Percentiles rank a stretch among this genome's conserved stretches.
Evolutionary conservation across 768 basidiomycete genomes (phyloP).

Genomic region (Amyloporia xantha): DNA sequence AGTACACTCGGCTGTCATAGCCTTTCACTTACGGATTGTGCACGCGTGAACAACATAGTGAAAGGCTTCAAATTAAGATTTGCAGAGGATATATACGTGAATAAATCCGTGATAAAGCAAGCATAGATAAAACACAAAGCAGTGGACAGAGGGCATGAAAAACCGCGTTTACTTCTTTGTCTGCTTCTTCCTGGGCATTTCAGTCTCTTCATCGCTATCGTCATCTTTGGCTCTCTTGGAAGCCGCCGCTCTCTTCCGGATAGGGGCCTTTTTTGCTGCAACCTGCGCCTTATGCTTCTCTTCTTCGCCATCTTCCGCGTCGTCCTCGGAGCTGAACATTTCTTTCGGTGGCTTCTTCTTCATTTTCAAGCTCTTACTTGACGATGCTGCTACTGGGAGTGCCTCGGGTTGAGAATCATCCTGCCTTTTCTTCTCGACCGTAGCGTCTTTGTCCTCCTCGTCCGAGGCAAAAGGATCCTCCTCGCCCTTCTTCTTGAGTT

Average conservation of each 20-base stretch:
- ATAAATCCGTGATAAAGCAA: too few species aligned
- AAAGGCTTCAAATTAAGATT: too few species aligned
- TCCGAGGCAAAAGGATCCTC: conserved; percentile 59
- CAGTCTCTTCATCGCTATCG: conserved; percentile 22
- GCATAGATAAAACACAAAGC: background rate
- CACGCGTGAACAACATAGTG: too few species aligned
- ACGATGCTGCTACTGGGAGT: background rate
- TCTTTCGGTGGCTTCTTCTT: conserved; percentile 3
- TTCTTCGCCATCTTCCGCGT: conserved; percentile 7
- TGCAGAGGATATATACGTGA: too few species aligned
- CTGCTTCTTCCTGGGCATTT: conserved; percentile 32
- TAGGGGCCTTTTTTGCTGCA: conserved; percentile 11
- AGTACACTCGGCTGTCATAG: too few species aligned
- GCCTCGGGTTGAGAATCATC: conserved; percentile 4
- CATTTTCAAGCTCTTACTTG: background rate
- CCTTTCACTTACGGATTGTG: too few species aligned
- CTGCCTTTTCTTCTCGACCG: conserved; percentile 18
- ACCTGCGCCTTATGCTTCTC: conserved; percentile 5
- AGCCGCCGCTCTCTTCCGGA: conserved; percentile 9
- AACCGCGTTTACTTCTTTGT: conserved; percentile 10
- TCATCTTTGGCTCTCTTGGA: conserved; percentile 7
- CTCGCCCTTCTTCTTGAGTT: conserved; percentile 38
- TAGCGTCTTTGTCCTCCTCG: conserved; percentile 20
- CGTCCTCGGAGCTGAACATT: conserved; percentile 17
- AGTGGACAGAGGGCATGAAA: too few species aligned